Conservation (phyloP, 2,329 filamentous ascomycete species). For the Teratosphaeria epicoccoides region DNA sequence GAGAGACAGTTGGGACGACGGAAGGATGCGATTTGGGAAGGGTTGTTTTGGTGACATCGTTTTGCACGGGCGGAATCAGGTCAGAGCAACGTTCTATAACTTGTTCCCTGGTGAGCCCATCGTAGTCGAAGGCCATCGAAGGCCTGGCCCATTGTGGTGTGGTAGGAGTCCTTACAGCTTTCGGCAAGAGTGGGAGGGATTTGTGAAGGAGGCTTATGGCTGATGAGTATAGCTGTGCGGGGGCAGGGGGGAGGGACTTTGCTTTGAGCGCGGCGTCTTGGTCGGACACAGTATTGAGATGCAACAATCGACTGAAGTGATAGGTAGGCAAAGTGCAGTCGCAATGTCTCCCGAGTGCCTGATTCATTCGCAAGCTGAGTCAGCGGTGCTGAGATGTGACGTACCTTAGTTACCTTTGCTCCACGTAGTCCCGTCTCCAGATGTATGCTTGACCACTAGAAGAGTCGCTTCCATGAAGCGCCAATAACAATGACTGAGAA, state of each 20-base stretch:
- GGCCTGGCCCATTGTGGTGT: constrained; percentile 4
- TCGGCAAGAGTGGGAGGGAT: constrained; percentile 5
- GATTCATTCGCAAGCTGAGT: background rate
- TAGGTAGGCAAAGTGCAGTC: background rate
- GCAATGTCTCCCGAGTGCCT: background rate
- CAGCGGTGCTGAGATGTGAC: background rate
- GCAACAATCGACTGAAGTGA: background rate
- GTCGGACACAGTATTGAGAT: background rate
- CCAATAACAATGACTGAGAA: background rate
- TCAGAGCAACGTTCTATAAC: constrained; percentile 17
- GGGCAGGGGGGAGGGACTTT: no score
- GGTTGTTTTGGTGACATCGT: constrained; percentile 26
- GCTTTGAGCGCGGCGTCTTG: background rate
- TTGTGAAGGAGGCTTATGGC: constrained; percentile 3
- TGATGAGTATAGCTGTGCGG: background rate
- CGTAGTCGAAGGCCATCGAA: constrained; percentile 18
- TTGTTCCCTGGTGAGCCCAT: constrained; percentile 18
- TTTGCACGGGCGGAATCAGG: constrained; percentile 14
- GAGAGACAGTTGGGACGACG: constrained; percentile 15
- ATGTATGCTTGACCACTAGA: background rate
- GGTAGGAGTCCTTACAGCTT: constrained; percentile 8
- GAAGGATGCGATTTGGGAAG: constrained; percentile 22
- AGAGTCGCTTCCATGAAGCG: background rate
- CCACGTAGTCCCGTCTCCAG: no score
- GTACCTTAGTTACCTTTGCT: background rate